Evolutionary conservation across 2,329 filamentous ascomycete genomes (phyloP).

Genomic region (Graphiopsis chlorocephala): DNA sequence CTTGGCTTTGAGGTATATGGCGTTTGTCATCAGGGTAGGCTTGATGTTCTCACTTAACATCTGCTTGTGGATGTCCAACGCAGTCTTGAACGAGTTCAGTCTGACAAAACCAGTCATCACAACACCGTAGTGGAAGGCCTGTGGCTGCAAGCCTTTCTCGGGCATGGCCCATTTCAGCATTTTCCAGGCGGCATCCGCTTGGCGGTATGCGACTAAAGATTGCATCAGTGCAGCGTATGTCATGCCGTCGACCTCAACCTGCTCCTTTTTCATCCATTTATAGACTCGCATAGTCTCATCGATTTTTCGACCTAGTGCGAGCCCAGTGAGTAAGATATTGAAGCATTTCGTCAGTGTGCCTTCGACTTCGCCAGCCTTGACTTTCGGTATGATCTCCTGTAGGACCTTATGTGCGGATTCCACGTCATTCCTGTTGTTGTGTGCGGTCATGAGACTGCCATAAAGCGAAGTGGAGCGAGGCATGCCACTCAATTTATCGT

Average conservation of each 20-base stretch:
- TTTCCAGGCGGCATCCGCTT: conserved; percentile 55
- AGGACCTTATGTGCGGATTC: conserved; percentile 51
- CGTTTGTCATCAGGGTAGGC: conserved; percentile 43
- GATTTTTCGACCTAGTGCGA: conserved; percentile 63
- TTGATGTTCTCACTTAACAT: conserved; percentile 42
- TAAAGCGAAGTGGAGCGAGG: conserved; percentile 57
- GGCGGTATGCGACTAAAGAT: conserved; percentile 50
- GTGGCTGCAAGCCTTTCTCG: conserved; percentile 42
- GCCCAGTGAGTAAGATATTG: conserved; percentile 72
- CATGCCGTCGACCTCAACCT: conserved; percentile 52
- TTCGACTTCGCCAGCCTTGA: conserved; percentile 43
- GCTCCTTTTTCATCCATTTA: conserved; percentile 52
- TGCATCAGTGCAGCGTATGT: conserved; percentile 64
- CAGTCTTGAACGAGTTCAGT: conserved; percentile 44
- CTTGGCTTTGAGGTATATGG: conserved; percentile 40
- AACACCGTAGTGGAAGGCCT: conserved; percentile 53
- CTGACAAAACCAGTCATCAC: conserved; percentile 51
- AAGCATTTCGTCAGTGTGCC: conserved; percentile 64
- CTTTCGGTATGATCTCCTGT: conserved; percentile 48
- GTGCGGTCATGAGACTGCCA: conserved; percentile 64
- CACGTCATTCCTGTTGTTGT: conserved; percentile 46
- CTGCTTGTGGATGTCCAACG: conserved; percentile 47
- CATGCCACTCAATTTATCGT: conserved; percentile 56
- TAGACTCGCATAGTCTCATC: conserved; percentile 54
- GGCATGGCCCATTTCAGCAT: conserved; percentile 53